Conservation (phyloP, 257 asterid genomes). For the Solanum etuberosum region DNA sequence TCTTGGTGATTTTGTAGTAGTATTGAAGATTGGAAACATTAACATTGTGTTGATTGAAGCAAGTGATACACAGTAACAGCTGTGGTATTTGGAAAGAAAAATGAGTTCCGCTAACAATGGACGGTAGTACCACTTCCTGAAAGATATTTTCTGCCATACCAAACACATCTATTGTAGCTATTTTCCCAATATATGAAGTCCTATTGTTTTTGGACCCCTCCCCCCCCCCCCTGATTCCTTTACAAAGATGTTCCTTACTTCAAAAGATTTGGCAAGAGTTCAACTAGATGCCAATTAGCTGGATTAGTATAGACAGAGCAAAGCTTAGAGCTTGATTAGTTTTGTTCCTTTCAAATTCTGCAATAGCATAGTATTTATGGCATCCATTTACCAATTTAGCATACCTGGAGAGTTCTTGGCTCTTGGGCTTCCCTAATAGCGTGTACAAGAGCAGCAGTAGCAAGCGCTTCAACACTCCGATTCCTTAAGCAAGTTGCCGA, state of each 20-base stretch:
- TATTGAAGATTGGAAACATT: not conserved
- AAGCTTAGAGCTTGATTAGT: not conserved
- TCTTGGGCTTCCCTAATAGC: conserved; percentile 97
- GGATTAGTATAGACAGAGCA: not conserved
- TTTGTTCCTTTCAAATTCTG: not conserved
- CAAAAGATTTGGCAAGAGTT: not conserved
- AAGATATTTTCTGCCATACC: not conserved
- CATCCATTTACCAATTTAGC: not conserved
- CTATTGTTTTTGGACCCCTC: not conserved
- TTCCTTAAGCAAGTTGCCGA: conserved; percentile 92
- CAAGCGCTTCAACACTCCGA: conserved; percentile 95
- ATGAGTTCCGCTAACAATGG: not conserved
- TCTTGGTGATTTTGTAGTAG: not conserved
- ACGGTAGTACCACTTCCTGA: not conserved
- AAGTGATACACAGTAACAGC: not conserved
- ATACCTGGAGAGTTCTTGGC: conserved; percentile 95
- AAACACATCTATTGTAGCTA: not conserved
- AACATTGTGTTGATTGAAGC: not conserved
- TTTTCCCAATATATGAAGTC: not conserved
- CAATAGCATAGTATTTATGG: no score
- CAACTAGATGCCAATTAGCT: not conserved
- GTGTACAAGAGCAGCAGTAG: conserved; percentile 93
- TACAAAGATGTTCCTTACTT: not conserved
- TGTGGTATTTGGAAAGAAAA: not conserved
- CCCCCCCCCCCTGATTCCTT: not conserved